These are phyloP conservation scores for Madurella mycetomatis DNA, from an alignment of 2,329 filamentous ascomycete genomes.

Conservation along the genomic window DNA sequence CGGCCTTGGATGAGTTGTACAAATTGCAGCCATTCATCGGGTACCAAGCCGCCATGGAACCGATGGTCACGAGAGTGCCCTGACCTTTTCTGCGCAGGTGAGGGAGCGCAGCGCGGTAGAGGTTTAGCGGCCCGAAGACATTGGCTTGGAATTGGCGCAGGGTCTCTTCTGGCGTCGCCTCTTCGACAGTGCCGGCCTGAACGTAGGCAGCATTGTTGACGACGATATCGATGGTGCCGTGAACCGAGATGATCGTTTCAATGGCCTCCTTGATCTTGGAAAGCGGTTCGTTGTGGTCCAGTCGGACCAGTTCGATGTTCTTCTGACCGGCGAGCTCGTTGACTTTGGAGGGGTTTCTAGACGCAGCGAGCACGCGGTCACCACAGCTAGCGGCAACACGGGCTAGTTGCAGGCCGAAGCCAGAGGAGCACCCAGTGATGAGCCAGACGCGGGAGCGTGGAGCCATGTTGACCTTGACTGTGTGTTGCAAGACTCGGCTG, in stretches of 20 bases:
- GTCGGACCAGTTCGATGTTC: conserved; percentile 7
- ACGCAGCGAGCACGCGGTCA: conserved; percentile 18
- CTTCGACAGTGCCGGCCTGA: conserved; percentile 13
- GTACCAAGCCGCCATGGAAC: conserved; percentile 10
- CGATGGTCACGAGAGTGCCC: conserved; percentile 9
- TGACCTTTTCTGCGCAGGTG: conserved; percentile 4
- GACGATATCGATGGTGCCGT: conserved; percentile 16
- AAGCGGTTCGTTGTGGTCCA: conserved; percentile 13
- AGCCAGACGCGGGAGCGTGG: conserved; percentile 14
- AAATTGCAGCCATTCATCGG: conserved; percentile 9
- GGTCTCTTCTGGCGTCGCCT: conserved; percentile 10
- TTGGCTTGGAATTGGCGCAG: conserved; percentile 14
- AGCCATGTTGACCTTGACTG: conserved; percentile 5
- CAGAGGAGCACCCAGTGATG: conserved; percentile 20
- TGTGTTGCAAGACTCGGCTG: background rate
- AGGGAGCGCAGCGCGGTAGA: conserved; percentile 15
- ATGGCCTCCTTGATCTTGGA: conserved; percentile 4
- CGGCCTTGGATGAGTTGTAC: conserved; percentile 16
- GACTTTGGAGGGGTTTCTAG: conserved; percentile 10
- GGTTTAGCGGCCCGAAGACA: conserved; percentile 11
- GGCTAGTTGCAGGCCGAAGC: conserved; percentile 17
- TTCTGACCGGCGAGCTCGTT: conserved; percentile 2
- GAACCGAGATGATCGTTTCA: background rate
- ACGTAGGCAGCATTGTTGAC: conserved; percentile 19
- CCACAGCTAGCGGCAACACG: conserved; percentile 8